Evolutionary conservation across 106 monocot genomes (phyloP).

Genomic region (Allium sativum): DNA sequence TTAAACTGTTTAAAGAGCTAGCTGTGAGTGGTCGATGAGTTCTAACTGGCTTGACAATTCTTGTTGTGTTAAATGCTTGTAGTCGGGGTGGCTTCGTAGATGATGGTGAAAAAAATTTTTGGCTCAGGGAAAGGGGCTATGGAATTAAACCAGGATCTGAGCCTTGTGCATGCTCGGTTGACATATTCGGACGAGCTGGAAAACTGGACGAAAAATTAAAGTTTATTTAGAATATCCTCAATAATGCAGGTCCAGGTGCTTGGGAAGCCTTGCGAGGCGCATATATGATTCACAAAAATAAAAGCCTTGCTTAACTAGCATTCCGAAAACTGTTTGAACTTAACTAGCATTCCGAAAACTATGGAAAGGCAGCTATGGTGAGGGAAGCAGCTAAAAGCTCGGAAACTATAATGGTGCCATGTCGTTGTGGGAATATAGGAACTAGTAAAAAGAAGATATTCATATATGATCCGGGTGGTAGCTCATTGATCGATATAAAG

Average conservation of each 20-base stretch:
- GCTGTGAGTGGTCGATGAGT: conserved; percentile 10
- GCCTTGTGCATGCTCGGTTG: conserved; percentile 76
- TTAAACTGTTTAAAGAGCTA: conserved; percentile 48
- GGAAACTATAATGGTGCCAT: too few species aligned
- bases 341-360: conserved; percentile 41
- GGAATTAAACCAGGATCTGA: conserved; percentile 30
- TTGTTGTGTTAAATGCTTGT: conserved; percentile 64
- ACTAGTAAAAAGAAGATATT: too few species aligned
- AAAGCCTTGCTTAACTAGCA: conserved; percentile 33
- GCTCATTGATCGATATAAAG: too few species aligned
- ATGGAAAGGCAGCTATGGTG: conserved; percentile 46
- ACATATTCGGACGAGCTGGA: conserved; percentile 73
- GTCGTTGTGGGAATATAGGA: too few species aligned
- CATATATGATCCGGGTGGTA: too few species aligned
- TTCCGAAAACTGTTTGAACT: conserved; percentile 53
- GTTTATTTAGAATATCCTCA: conserved; percentile 35
- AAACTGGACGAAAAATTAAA: conserved; percentile 35
- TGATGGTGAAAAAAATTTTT: conserved; percentile 35
- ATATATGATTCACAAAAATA: conserved; percentile 62
- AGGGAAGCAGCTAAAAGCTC: conserved; percentile 39
- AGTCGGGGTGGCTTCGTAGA: conserved; percentile 74
- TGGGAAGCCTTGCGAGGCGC: conserved; percentile 80
- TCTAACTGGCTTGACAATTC: conserved; percentile 46
- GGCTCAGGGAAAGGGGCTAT: conserved; percentile 32
- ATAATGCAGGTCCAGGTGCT: conserved; percentile 34